Base-by-base conservation (phyloP, 2,329 filamentous ascomycete species). In the Fulvia fulva region DNA sequence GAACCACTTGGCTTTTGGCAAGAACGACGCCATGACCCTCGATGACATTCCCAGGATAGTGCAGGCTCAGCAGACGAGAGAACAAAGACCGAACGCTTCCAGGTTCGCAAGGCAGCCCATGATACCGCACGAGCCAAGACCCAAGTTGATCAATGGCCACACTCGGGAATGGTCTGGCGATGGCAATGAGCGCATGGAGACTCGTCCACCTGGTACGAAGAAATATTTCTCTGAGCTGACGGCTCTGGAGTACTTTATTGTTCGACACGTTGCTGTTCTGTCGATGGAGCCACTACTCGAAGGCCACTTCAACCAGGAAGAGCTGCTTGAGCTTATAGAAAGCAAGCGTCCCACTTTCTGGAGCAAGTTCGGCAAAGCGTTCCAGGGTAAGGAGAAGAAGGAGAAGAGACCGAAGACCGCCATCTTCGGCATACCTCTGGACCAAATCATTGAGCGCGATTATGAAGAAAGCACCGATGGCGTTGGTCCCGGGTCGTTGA, bases 391-490 rank as follows among this genome's bases (percentile, higher is more conserved):
- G 46, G 70, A 72, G 52, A 94, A 93, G 74, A 91, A 90, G 65
- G 89, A 94, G 67, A 88, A 86, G 66, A 83, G 80, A 66, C 91
- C 92, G 73, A 96, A 95, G 78, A 96, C 95, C 78, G 93, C 91
- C 43, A 87, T 96, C 23, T 99, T 99, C 71, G 91, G 93, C 41
- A 89, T 97, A 26, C 87, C 89, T 2, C 78, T 99, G 22, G 94
- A 99, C 63, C 79, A 89, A 37, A 87, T 99, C 51, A 87, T 97
- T 44, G 94, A 99, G 64, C 88, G 90, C 63, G 93, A 97, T 68
- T 93, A 93, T 45, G 93, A 94, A 43, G 94, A 99, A 71, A 97
- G 92, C n/a, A 97, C 92, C 0, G 91, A 97, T 72, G 94, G 94
- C 34, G 90, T 99, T 61, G 94, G 94, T 0, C 92, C 94, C 11